Base-by-base conservation (phyloP, 1,284 basidiomycete species). In the Ceratobasidium papillatum region DNA sequence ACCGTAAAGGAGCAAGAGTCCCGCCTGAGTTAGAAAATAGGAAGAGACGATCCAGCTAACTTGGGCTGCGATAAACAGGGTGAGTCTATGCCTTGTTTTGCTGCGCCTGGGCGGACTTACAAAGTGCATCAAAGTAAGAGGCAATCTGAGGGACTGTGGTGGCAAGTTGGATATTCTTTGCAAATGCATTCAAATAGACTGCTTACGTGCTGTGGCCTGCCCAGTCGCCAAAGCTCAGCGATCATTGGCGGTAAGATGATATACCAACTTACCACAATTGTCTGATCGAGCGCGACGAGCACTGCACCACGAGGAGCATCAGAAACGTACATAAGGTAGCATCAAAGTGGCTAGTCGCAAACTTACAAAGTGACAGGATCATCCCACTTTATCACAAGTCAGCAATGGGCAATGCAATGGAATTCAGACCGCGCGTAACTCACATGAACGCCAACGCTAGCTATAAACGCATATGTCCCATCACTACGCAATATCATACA, bases 11-110 rank as follows among this genome's bases (percentile, higher is more conserved):
- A 79, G 76, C 61, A 81, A 58, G 71, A 79, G 63, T 63, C 78
- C 75, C 69, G 78, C 59, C 51, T 79, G 76, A 49, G 82, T 80
- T 22, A 84, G 78, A 78, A 86, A 84, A 79, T 85, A 86, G 7
- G 82, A 82, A 0, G 83, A 84, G 74, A 83, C 81, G 75, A 85
- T 81, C 84, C 84, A 86, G 8, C 82, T 78, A n/a, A 84, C 80
- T 41, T 80, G 75, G 32, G 61, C 61, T 63, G 36, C 9, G 41
- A 36, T 25, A 22, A 22, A 61, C 30, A 61, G 7, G 36, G 12
- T 41, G 38, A 22, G 34, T 41, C 32, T 59, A n/a, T 34, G 22
- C 38, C 34, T 61, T 36, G 36, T 61, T 41, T 22, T 43, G 4
- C 11, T 14, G n/a, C 19, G 11, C 9, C 17, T 9, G 4, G 22